These are phyloP conservation scores for Tricholoma saponaceum DNA, from an alignment of 768 basidiomycete species.

Conservation along the genomic window DNA sequence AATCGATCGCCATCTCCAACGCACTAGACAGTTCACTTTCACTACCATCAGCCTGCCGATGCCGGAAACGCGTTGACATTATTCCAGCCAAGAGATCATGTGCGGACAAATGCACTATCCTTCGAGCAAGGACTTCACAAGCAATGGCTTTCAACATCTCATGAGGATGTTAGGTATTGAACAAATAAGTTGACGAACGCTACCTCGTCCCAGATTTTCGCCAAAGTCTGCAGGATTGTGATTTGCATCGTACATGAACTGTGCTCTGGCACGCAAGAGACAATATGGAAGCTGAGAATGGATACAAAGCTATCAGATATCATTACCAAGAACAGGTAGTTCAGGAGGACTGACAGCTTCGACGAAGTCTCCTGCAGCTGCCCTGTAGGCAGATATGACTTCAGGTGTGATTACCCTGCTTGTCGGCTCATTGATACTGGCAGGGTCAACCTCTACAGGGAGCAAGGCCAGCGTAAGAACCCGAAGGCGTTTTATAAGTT, in stretches of 20 bases:
- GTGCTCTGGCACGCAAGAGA: slow-evolving; percentile 69
- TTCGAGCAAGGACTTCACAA: slow-evolving; percentile 81
- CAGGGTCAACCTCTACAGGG: slow-evolving; percentile 73
- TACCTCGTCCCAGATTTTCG: slow-evolving; percentile 81
- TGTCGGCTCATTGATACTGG: slow-evolving; percentile 67
- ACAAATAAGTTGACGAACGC: slow-evolving; percentile 9
- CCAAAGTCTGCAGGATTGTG: slow-evolving; percentile 81
- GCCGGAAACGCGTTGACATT: slow-evolving; percentile 76
- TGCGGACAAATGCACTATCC: slow-evolving; percentile 67
- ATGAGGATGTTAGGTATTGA: not conserved
- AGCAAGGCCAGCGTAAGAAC: slow-evolving; percentile 71
- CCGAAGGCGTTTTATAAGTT: slow-evolving; percentile 76
- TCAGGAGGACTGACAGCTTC: slow-evolving; percentile 59
- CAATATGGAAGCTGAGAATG: slow-evolving; percentile 63
- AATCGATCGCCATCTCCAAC: slow-evolving; percentile 89
- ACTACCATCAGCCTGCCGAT: slow-evolving; percentile 72
- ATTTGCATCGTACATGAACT: slow-evolving; percentile 81
- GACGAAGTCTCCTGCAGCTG: slow-evolving; percentile 82
- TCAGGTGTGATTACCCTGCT: slow-evolving; percentile 80
- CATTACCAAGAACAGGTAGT: not conserved
- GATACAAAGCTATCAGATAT: not conserved
- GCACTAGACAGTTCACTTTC: slow-evolving; percentile 70
- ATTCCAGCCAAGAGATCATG: slow-evolving; percentile 61
- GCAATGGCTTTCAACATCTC: slow-evolving; percentile 51
- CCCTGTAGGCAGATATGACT: slow-evolving; percentile 72